Base-by-base conservation (phyloP, 495 filamentous ascomycete species). In the Massariosphaeria phaeospora region DNA sequence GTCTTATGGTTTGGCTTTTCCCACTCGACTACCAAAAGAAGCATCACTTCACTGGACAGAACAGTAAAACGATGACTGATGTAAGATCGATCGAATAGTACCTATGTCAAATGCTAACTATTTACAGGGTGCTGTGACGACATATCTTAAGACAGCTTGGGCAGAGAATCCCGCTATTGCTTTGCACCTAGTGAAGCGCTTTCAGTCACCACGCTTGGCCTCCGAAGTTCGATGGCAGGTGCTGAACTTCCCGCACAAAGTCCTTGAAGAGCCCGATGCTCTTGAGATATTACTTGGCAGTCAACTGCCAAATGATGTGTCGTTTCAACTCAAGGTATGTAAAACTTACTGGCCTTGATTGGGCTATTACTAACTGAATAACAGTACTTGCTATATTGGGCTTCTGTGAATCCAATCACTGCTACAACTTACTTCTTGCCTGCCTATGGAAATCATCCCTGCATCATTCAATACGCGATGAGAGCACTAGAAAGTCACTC, bases 401-500 rank as follows among this genome's bases (percentile, higher is more conserved):
- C 86, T 18, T 82, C 94, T 13, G 88, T 95, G 17, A 94, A 95
- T 63, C 93, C 94, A 1, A 84, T 93, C 44, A 90, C 90, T 13
- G 91, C 94, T 3, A 81, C 94, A 6, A 95, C 90, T 0, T 91
- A 89, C 69, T 97, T 97, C 72, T 66, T 96, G 53, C 94, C 94
- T 0, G 80, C 88, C 5, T 97, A 95, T 70, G 82, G 84, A n/a
- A 93, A 95, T 63, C 84, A 99, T 67, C 86, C 94, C 0, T 95
- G 86, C 72, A 81, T 99, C 46, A 77, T 97, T 38, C 94, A 99
- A 67, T 99, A 97, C 70, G 94, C 94, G 8, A 95, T 99, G 89
- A 79, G 91, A 52, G 89, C 93, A 3, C 68, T 99, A 53, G 91
- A 97, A 65, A 86, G 82, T 61, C 91, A 99, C 68, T 84, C 89